A percentile compares a stretch with the other conserved stretches of the same genome.
Conservation (phyloP, 164 flowering plant species). For the Aristolochia contorta region DNA sequence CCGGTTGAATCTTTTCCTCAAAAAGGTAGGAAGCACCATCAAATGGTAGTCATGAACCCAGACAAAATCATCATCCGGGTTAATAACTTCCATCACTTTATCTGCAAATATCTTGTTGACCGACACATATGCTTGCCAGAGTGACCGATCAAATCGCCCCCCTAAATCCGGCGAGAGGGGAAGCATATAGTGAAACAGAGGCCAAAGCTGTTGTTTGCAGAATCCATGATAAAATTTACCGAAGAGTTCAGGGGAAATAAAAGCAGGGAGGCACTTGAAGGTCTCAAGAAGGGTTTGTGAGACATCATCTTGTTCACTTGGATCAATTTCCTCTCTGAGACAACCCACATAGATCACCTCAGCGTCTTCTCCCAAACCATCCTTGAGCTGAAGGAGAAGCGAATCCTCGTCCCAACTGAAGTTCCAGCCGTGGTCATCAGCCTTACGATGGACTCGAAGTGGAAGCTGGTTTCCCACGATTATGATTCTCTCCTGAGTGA, state of each 20-base stretch:
- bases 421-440: constrained; percentile 39
- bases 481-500: constrained; percentile 68
- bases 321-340: constrained; percentile 40
- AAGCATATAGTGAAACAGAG: constrained; percentile 61
- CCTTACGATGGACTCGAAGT: constrained; percentile 43
- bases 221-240: constrained; percentile 50
- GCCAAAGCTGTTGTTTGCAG: constrained; percentile 58
- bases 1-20: constrained; percentile 48
- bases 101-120: constrained; percentile 65
- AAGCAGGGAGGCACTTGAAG: constrained; percentile 52
- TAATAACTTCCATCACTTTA: constrained; percentile 56
- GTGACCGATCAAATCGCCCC: constrained; percentile 44
- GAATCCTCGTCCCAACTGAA: constrained; percentile 65
- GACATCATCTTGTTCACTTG: constrained; percentile 45
- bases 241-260: constrained; percentile 38
- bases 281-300: constrained; percentile 47
- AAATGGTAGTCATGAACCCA: constrained; percentile 68
- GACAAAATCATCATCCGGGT: constrained; percentile 55
- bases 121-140: constrained; percentile 59
- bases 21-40: constrained; percentile 51
- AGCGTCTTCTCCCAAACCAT: constrained; percentile 48
- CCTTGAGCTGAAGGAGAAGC: constrained; percentile 47
- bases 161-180: constrained; percentile 55
- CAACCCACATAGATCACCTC: constrained; percentile 50
- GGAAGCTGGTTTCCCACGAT: constrained; percentile 96